phyloP scores from a whole-genome alignment of 1,139 yeast species.

The Candida sp. region DNA sequence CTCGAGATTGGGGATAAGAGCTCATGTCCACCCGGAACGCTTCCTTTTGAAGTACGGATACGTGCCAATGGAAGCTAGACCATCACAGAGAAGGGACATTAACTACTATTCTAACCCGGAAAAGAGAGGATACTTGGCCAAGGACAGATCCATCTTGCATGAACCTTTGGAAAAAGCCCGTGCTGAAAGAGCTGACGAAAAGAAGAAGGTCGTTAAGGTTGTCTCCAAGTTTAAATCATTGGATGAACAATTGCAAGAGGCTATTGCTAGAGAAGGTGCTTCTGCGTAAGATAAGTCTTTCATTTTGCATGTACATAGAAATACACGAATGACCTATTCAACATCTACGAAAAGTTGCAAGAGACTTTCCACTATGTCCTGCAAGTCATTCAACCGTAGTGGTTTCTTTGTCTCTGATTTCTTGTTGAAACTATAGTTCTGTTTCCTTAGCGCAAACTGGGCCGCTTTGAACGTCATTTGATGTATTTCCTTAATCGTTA shows the following conservation, averaged over 20 bases:
- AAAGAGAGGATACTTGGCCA: conserved; percentile 75
- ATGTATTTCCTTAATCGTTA: conserved; percentile 44
- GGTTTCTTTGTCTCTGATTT: conserved; percentile 12
- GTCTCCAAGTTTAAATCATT: conserved; percentile 20
- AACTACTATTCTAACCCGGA: conserved; percentile 74
- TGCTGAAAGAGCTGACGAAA: conserved; percentile 20
- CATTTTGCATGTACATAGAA: conserved; percentile 6
- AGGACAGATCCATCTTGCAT: conserved; percentile 41
- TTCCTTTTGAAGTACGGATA: conserved; percentile 73
- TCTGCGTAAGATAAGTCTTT: background rate
- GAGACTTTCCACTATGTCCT: conserved; percentile 40
- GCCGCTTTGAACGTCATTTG: conserved; percentile 48
- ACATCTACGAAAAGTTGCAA: conserved; percentile 40
- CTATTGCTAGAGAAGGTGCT: conserved; percentile 7
- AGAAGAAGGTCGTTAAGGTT: conserved; percentile 33
- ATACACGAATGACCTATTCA: conserved; percentile 15
- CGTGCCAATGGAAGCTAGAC: conserved; percentile 86
- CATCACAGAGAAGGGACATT: conserved; percentile 81
- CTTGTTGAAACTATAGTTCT: conserved; percentile 29
- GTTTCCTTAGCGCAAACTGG: conserved; percentile 43
- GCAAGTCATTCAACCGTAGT: conserved; percentile 33
- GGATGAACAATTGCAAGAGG: conserved; percentile 13
- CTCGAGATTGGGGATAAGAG: conserved; percentile 67
- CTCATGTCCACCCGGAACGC: conserved; percentile 77
- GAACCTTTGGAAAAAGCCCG: conserved; percentile 35